Percentiles rank a stretch among this genome's conserved stretches.
phyloP scores from a whole-genome alignment of 2,329 filamentous ascomycete genomes.

The Monosporascus sp. region DNA sequence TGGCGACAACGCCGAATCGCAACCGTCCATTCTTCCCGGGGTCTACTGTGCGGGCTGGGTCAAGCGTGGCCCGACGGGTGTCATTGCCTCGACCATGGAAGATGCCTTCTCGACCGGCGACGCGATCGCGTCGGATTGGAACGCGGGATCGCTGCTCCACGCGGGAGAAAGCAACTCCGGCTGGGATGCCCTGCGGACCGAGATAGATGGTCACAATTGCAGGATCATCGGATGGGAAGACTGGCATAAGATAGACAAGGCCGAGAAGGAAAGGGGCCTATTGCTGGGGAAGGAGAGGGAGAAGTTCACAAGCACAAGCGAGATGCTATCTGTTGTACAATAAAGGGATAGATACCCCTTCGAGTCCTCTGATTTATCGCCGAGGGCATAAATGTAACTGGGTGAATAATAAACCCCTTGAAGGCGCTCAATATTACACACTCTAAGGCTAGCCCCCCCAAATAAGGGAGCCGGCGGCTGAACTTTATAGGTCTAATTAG shows the following conservation, averaged over 20 bases:
- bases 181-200: constrained; percentile 70
- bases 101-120: constrained; percentile 90
- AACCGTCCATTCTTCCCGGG: constrained; percentile 52
- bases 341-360: constrained; percentile 22
- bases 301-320: constrained; percentile 53
- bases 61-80: constrained; percentile 87
- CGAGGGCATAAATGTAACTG: too few relatives aligned
- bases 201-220: constrained; percentile 50
- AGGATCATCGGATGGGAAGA: constrained; percentile 73
- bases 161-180: constrained; percentile 38
- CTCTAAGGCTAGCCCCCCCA: too few relatives aligned
- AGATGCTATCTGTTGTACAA: constrained; percentile 52
- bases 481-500: too few relatives aligned
- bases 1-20: constrained; percentile 27
- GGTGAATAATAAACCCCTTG: too few relatives aligned
- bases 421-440: too few relatives aligned
- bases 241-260: constrained; percentile 78
- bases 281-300: constrained; percentile 71
- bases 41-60: constrained; percentile 96
- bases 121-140: constrained; percentile 75
- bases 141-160: constrained; percentile 36
- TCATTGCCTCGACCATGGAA: constrained; percentile 93
- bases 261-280: constrained; percentile 64
- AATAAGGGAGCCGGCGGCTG: too few relatives aligned
- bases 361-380: too few relatives aligned